Evolutionary conservation across 352 stramenopile species (phyloP).

Genomic region (Aphanomyces euteiches): DNA sequence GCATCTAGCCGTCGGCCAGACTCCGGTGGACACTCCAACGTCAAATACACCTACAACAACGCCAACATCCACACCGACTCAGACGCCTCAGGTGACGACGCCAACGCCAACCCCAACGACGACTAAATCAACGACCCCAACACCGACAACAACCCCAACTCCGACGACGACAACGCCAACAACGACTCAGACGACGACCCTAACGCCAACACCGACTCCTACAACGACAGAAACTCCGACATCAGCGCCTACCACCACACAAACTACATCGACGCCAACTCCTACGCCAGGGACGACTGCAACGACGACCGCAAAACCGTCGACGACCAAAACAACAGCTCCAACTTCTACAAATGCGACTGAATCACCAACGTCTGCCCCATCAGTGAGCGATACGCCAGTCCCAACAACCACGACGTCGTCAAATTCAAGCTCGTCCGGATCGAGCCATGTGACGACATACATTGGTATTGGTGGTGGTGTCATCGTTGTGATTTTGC

Average conservation of each 20-base stretch:
- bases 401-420: slow-evolving; percentile 1
- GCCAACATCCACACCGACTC: neutral
- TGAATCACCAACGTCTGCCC: neutral
- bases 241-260: neutral
- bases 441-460: neutral
- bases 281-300: neutral
- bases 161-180: neutral
- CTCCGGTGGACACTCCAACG: too few relatives aligned
- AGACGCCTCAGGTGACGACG: slow-evolving; percentile 11
- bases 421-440: neutral
- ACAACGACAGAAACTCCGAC: neutral
- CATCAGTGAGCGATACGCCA: neutral
- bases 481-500: slow-evolving; percentile 3
- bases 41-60: neutral
- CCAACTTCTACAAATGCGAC: neutral
- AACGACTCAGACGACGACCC: neutral
- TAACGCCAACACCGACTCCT: neutral
- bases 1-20: too few relatives aligned
- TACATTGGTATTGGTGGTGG: slow-evolving; percentile 16
- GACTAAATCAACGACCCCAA: neutral
- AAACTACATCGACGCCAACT: neutral
- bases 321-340: neutral
- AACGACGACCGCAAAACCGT: neutral
- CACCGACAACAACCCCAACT: neutral
- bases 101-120: slow-evolving; percentile 11